Percentiles rank a stretch among this genome's conserved stretches.
Conservation (phyloP, 495 filamentous ascomycete species). For the Neurospora africana region DNA sequence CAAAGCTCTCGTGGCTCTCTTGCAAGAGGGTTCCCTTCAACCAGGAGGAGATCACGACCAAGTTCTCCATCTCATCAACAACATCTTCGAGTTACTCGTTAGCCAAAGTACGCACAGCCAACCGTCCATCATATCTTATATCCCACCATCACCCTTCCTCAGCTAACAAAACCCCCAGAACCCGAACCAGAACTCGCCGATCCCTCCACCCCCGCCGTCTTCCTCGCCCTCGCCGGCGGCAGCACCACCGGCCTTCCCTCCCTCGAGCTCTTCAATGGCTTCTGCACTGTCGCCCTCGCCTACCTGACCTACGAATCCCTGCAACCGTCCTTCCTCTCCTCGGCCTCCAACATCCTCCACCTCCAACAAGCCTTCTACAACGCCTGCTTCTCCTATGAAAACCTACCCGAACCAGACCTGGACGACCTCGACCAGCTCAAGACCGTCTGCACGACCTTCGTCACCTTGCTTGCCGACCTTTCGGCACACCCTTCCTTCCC, state of each 20-base stretch:
- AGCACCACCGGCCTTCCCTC: slow-evolving; percentile 10
- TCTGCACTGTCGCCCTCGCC: slow-evolving; percentile 26
- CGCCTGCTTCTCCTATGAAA: slow-evolving; percentile 17
- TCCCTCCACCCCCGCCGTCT: slow-evolving; percentile 20
- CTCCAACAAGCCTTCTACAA: slow-evolving; percentile 25
- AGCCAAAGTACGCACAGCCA: slow-evolving; percentile 25
- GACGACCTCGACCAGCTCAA: slow-evolving; percentile 44
- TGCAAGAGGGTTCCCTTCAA: slow-evolving; percentile 24
- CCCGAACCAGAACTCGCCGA: slow-evolving; percentile 25
- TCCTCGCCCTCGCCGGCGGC: slow-evolving; percentile 24
- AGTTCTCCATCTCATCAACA: slow-evolving; percentile 31
- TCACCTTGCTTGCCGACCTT: slow-evolving; percentile 51
- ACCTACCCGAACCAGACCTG: slow-evolving; percentile 16
- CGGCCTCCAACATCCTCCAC: slow-evolving; percentile 15
- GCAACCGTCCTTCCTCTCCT: slow-evolving; percentile 32
- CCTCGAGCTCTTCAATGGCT: slow-evolving; percentile 25
- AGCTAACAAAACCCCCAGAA: slow-evolving; percentile 15
- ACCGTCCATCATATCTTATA: not conserved
- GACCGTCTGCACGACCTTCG: slow-evolving; percentile 44
- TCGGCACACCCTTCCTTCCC: slow-evolving; percentile 49
- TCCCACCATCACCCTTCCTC: too few species aligned
- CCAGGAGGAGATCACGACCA: slow-evolving; percentile 8
- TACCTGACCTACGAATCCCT: slow-evolving; percentile 35
- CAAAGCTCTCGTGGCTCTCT: slow-evolving; percentile 26
- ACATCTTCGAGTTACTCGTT: slow-evolving; percentile 39